Percentiles rank a stretch among this genome's conserved stretches.
Conservation (phyloP, 805 yeast genomes). For the Maudiozyma serrabonitensis region DNA sequence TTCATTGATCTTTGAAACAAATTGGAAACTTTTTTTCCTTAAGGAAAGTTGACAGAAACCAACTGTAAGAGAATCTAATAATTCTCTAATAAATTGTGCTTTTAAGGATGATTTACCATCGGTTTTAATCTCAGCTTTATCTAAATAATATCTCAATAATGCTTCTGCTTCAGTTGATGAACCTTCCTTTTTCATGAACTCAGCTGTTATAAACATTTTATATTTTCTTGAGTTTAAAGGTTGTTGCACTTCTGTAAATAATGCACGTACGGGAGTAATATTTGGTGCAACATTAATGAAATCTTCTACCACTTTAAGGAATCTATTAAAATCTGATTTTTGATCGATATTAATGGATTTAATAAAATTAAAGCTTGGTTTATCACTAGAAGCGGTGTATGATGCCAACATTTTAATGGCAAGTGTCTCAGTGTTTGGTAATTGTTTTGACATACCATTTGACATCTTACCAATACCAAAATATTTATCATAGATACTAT, state of each 20-base stretch:
- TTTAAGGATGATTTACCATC: neutral
- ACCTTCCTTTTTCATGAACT: constrained; percentile 17
- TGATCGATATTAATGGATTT: constrained; percentile 10
- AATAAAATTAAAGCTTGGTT: constrained; percentile 13
- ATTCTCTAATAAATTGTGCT: constrained; percentile 1
- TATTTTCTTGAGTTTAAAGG: constrained; percentile 15
- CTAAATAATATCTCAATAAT: constrained; percentile 15
- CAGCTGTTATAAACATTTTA: constrained; percentile 19
- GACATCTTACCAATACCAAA: constrained; percentile 5
- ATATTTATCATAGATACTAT: constrained; percentile 11
- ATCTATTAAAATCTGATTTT: constrained; percentile 7
- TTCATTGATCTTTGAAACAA: constrained; percentile 10
- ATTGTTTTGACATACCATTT: neutral
- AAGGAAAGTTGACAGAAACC: constrained; percentile 16
- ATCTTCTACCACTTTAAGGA: constrained; percentile 11
- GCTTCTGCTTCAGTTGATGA: constrained; percentile 16
- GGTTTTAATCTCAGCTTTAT: constrained; percentile 3
- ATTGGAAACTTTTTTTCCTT: constrained; percentile 8
- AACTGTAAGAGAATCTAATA: constrained; percentile 5
- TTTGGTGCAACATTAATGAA: constrained; percentile 16
- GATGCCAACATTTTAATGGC: constrained; percentile 20
- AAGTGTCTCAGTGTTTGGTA: constrained; percentile 12
- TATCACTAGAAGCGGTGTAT: constrained; percentile 8
- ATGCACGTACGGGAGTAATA: constrained; percentile 13
- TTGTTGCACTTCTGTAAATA: constrained; percentile 14